Percentiles rank a stretch among this genome's conserved stretches.
Evolutionary conservation across 2,329 filamentous ascomycete species (phyloP).

Genomic region (Pezicula radicicola): DNA sequence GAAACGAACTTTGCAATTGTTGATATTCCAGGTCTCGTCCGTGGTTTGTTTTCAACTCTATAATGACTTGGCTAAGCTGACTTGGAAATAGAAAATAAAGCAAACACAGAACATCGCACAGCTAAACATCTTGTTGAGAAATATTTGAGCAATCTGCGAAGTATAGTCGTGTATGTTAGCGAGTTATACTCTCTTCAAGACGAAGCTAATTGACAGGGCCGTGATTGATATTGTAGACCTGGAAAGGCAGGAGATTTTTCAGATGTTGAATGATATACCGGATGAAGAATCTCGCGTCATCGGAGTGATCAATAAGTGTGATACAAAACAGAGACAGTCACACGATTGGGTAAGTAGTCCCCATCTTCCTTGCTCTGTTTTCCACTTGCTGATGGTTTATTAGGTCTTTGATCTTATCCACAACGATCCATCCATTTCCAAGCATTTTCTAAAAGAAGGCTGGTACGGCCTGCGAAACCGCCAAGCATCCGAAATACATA

Average conservation of each 20-base stretch:
- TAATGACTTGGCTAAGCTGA: background rate
- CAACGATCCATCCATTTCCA: constrained; percentile 18
- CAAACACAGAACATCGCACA: constrained; percentile 8
- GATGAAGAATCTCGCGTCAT: constrained; percentile 27
- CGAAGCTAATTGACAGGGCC: constrained; percentile 25
- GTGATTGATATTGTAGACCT: constrained; percentile 36
- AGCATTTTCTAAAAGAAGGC: constrained; percentile 32
- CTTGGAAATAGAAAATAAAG: constrained; percentile 2
- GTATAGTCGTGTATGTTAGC: constrained; percentile 33
- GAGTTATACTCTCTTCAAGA: background rate
- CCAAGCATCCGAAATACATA: constrained; percentile 25
- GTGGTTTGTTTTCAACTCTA: constrained; percentile 3
- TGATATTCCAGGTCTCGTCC: constrained; percentile 25
- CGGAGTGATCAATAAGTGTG: constrained; percentile 41
- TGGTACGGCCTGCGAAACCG: constrained; percentile 43
- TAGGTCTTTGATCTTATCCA: constrained; percentile 12
- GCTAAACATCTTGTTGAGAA: constrained; percentile 15
- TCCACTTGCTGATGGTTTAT: background rate
- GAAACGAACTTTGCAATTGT: constrained; percentile 20
- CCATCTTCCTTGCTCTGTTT: constrained; percentile 17
- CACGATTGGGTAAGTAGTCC: constrained; percentile 23
- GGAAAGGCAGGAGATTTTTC: constrained; percentile 34
- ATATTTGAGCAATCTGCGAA: constrained; percentile 37
- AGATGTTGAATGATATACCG: constrained; percentile 22
- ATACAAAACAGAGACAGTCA: constrained; percentile 26